Evolutionary conservation across 306 rosid species (phyloP), one percentile per base, ranked within the genome.

Genomic region (Nissolia schottii): DNA sequence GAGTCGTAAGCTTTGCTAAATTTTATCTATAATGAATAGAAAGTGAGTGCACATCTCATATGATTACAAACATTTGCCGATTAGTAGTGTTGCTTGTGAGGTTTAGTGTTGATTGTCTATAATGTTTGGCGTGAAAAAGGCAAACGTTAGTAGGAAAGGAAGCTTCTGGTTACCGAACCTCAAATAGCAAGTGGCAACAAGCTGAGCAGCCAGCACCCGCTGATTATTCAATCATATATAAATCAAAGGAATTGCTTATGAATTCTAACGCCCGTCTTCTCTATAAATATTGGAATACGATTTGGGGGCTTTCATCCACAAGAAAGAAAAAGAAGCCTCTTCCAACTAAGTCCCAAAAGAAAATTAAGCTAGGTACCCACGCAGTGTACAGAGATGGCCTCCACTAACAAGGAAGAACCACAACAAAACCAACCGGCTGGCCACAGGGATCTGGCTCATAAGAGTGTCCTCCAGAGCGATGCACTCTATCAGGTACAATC

Each of bases 371-470:
- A 53, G 59, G 28, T 53, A 53, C 31, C 15, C 14, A 23, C n/a
- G n/a, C n/a, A n/a, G n/a, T n/a, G 5, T 0, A 53, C 31, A 53
- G 15, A 23, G 32, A 53, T 53, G 59, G 59, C 59, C 23, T 7
- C 4, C 34, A 31, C 0, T 0, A 53, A 23, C 11, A 53, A 11
- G 7, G 23, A 28, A 3, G 22, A 57, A 5, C 12, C 27, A 57
- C 61, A 55, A 55, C 62, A 56, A 14, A 27, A 56, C 62, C 20
- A 25, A 25, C 62, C 27, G 4, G 4, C 6, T 3, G 22, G 62
- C 22, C 92, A 89, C 87, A 91, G 85, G 32, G 96, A 87, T 63
- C 92, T 89, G 24, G 92, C 89, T 79, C 96, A 89, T 84, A 89
- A 89, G 82, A 85, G 87, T 75, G 90, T 89, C 43, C 77, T 89